These are phyloP conservation scores for Pythium aristosporum DNA, from an alignment of 352 stramenopile species.

Conservation along the genomic window DNA sequence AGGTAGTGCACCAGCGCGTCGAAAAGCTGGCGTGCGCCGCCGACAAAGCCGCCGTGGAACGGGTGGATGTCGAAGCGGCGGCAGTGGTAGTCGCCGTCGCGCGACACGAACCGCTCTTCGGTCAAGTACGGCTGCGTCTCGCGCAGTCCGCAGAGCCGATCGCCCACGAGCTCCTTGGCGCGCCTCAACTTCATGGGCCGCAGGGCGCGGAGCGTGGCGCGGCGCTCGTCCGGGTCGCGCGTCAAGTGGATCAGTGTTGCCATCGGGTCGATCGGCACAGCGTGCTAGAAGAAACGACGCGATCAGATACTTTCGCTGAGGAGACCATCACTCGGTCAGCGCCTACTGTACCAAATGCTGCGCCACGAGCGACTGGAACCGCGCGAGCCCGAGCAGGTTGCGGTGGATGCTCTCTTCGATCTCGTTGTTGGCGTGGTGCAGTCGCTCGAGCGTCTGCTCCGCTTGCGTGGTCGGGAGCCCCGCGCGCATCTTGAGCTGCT, in stretches of 20 bases:
- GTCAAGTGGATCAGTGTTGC: conserved; percentile 20
- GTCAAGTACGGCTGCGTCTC: conserved; percentile 3
- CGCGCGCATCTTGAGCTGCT: background rate
- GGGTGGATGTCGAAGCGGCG: conserved; percentile 36
- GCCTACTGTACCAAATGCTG: conserved; percentile 7
- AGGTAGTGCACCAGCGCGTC: conserved; percentile 47
- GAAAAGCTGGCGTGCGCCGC: conserved; percentile 21
- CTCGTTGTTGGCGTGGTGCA: conserved; percentile 25
- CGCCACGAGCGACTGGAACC: conserved; percentile 21
- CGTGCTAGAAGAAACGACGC: background rate
- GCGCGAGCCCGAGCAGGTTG: conserved; percentile 12
- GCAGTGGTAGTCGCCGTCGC: conserved; percentile 9
- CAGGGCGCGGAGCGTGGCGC: conserved; percentile 5
- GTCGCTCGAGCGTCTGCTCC: conserved; percentile 30
- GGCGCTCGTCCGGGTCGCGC: conserved; percentile 1
- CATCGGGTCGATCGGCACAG: conserved; percentile 13
- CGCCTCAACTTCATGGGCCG: conserved; percentile 14
- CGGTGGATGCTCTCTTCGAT: conserved; percentile 17
- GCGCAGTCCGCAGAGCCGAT: conserved; percentile 1
- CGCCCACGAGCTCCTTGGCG: conserved; percentile 10
- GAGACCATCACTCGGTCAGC: no score
- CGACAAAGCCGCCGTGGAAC: conserved; percentile 32
- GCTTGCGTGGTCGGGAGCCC: background rate
- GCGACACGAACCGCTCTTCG: conserved; percentile 18
- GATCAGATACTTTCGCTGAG: no score